Percentiles rank a stretch among this genome's conserved stretches.
phyloP scores from a whole-genome alignment of 2,329 filamentous ascomycete species.

The Clonostachys chloroleuca region DNA sequence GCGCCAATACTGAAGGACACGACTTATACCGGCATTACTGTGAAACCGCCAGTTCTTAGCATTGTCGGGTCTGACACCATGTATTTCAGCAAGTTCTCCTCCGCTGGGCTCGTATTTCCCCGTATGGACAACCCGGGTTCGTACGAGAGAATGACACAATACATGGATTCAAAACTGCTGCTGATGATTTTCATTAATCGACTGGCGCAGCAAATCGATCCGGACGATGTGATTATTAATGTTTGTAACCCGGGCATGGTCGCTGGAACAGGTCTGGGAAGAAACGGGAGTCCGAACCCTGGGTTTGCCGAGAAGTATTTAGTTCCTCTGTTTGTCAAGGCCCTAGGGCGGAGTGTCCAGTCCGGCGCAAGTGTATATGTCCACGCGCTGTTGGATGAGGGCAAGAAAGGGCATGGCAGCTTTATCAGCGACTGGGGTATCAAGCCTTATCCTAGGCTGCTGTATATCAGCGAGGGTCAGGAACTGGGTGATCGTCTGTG shows the following conservation, averaged over 20 bases:
- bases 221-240: constrained; percentile 26
- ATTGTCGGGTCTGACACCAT: constrained; percentile 19
- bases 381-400: constrained; percentile 38
- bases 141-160: constrained; percentile 14
- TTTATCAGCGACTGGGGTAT: constrained; percentile 44
- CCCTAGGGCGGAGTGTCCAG: constrained; percentile 11
- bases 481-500: not conserved
- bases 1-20: constrained; percentile 11
- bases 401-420: constrained; percentile 43
- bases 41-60: constrained; percentile 13
- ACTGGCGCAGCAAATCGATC: constrained; percentile 23
- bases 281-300: constrained; percentile 4
- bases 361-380: constrained; percentile 41
- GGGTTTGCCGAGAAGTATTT: not conserved
- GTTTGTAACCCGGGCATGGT: constrained; percentile 23
- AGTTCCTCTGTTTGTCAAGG: not conserved
- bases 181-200: constrained; percentile 27
- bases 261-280: constrained; percentile 13
- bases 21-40: not conserved
- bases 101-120: constrained; percentile 14
- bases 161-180: constrained; percentile 21
- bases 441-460: constrained; percentile 20
- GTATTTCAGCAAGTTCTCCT: constrained; percentile 15
- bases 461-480: not conserved
- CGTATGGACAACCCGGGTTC: constrained; percentile 16